Evolutionary conservation across 2,329 filamentous ascomycete species (phyloP).

Genomic region (Cyanodermella asteris): DNA sequence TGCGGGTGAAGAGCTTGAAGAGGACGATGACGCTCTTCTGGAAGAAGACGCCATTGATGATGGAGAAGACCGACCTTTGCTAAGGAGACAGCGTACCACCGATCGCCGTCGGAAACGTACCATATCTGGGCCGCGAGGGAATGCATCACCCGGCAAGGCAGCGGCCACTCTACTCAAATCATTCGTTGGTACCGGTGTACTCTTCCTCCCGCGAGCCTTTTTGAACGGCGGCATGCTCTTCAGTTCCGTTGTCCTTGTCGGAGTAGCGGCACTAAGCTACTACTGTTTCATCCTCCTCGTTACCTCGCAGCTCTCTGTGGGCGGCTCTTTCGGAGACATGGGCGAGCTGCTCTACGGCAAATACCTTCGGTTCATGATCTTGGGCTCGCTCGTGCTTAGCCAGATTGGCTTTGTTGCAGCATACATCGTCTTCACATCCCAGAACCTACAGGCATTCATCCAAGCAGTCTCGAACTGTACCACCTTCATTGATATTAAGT

Average conservation of each 20-base stretch:
- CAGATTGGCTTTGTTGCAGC: slow-evolving; percentile 89
- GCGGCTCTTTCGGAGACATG: slow-evolving; percentile 95
- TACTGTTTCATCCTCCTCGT: slow-evolving; percentile 95
- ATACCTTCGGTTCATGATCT: slow-evolving; percentile 71
- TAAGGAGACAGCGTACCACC: too few species aligned
- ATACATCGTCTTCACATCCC: slow-evolving; percentile 90
- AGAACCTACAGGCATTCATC: slow-evolving; percentile 89
- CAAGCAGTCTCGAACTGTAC: slow-evolving; percentile 75
- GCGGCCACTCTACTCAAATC: slow-evolving; percentile 80
- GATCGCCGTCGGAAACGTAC: too few species aligned
- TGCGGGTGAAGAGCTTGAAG: slow-evolving; percentile 85
- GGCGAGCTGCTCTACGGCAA: slow-evolving; percentile 78
- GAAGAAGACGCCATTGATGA: slow-evolving; percentile 32
- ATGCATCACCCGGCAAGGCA: slow-evolving; percentile 59
- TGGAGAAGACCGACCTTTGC: slow-evolving; percentile 34
- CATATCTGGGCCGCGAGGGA: not conserved
- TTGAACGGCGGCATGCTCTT: slow-evolving; percentile 96
- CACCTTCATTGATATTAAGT: slow-evolving; percentile 66
- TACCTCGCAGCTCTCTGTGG: slow-evolving; percentile 60
- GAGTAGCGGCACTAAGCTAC: slow-evolving; percentile 70
- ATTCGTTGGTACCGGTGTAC: slow-evolving; percentile 86
- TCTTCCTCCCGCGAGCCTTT: slow-evolving; percentile 83
- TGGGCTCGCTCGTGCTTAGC: slow-evolving; percentile 80
- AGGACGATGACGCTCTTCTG: slow-evolving; percentile 83
- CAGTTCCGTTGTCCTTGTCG: slow-evolving; percentile 74